These are phyloP conservation scores for Canna indica DNA, from an alignment of 176 grass and related monocot species.

Conservation along the genomic window DNA sequence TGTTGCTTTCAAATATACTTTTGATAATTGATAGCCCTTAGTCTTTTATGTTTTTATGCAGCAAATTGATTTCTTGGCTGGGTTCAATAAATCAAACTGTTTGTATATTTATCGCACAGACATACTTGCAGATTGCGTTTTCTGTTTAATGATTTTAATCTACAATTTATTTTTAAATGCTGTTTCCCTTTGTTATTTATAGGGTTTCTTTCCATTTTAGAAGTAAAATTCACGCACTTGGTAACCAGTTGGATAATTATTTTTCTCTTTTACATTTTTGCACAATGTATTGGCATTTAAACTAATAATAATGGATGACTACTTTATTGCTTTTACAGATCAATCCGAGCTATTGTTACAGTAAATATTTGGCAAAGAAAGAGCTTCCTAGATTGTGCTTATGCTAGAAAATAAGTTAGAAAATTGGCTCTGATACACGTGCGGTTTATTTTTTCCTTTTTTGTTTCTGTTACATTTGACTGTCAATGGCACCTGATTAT, in stretches of 20 bases:
- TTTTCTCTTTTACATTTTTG: not conserved
- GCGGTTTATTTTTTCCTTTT: not conserved
- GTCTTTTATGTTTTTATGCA: not conserved
- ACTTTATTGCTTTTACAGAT: not conserved
- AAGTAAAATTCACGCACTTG: not conserved
- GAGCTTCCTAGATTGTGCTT: not conserved
- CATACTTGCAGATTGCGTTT: not conserved
- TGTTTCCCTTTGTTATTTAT: not conserved
- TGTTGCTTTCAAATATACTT: conserved; percentile 16
- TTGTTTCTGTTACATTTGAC: not conserved
- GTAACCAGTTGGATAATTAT: not conserved
- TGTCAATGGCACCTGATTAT: not conserved
- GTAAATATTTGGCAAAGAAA: not conserved
- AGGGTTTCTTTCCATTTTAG: not conserved
- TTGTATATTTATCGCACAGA: no score
- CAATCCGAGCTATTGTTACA: not conserved
- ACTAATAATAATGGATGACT: not conserved
- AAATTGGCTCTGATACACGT: not conserved
- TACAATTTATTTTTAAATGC: not conserved
- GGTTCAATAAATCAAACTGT: not conserved
- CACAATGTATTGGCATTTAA: not conserved
- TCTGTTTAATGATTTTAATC: not conserved
- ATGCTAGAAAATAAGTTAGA: not conserved
- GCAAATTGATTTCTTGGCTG: not conserved
- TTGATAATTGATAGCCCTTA: not conserved